Base-by-base conservation (phyloP, 208 protist species). In the Acanthamoeba royreba region DNA sequence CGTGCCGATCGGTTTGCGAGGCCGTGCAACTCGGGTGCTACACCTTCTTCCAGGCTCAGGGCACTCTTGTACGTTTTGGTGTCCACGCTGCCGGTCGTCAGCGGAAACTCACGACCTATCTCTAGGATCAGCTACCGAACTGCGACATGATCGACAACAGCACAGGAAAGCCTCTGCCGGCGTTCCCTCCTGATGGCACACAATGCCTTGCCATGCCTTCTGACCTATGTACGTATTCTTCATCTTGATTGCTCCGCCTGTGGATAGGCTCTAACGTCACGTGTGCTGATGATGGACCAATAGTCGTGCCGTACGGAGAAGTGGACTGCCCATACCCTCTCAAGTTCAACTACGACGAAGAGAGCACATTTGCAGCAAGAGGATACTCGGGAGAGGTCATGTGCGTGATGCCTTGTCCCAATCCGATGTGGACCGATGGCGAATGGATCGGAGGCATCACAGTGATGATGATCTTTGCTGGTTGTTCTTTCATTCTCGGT, bases 261-360 rank as follows among this genome's bases (percentile, higher is more conserved):
- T n/a, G n/a, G n/a, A n/a, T n/a, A n/a, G n/a, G n/a, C n/a, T n/a
- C n/a, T n/a, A 1, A 0, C 22, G 19, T n/a, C n/a, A n/a, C n/a
- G n/a, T n/a, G n/a, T n/a, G n/a, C n/a, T n/a, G n/a, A n/a, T n/a
- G n/a, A n/a, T n/a, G n/a, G n/a, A n/a, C n/a, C n/a, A n/a, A n/a
- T n/a, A 90, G 83, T 33, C 49, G 53, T 69, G 55, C 83, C 83
- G 40, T 90, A 90, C 83, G 66, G 83, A 45, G 38, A 90, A 40
- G 83, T 90, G 83, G 83, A 90, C 83, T 90, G 83, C 55, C 83
- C 83, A n/a, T 69, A 90, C 13, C 83, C 83, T 13, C 49, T 90
- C 9, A 8, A n/a, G 15, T 90, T 42, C 55, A 69, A 90, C 40
- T 4, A 66, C 4, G 53, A 90, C 55, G 83, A 69, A 4, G 83